These are phyloP conservation scores for Ascoidea rubescens DNA, from an alignment of 805 yeast genomes.

Conservation along the genomic window DNA sequence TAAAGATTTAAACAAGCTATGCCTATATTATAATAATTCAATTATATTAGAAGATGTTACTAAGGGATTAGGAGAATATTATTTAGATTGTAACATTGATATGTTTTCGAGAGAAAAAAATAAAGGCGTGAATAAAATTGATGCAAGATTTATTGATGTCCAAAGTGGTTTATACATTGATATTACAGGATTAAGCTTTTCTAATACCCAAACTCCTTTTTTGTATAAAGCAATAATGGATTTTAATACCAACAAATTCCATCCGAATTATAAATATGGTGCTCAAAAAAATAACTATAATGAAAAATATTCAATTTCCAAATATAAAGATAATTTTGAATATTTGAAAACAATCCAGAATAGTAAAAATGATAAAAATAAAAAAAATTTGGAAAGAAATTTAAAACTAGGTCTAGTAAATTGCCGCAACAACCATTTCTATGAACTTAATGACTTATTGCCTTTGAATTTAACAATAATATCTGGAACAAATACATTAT, in stretches of 20 bases:
- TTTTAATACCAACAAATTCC: no score
- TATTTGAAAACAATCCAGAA: neutral
- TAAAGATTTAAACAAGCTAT: slow-evolving; percentile 27
- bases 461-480: slow-evolving; percentile 37
- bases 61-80: slow-evolving; percentile 44
- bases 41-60: slow-evolving; percentile 31
- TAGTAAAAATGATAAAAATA: neutral
- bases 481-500: no score
- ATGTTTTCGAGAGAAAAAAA: slow-evolving; percentile 40
- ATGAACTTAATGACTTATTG: slow-evolving; percentile 28
- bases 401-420: slow-evolving; percentile 23
- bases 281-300: no score
- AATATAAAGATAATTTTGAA: neutral
- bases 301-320: neutral
- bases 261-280: no score
- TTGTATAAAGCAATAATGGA: neutral
- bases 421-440: slow-evolving; percentile 51
- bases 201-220: slow-evolving; percentile 15
- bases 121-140: slow-evolving; percentile 49
- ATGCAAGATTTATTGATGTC: slow-evolving; percentile 58
- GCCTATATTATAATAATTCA: slow-evolving; percentile 31
- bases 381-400: slow-evolving; percentile 19
- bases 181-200: slow-evolving; percentile 47
- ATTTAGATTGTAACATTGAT: slow-evolving; percentile 29
- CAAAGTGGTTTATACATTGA: slow-evolving; percentile 61